A percentile compares a stretch with the other conserved stretches of the same genome.
phyloP scores from a whole-genome alignment of 192 early-diverging fungal species.

The Dissophora ornata region DNA sequence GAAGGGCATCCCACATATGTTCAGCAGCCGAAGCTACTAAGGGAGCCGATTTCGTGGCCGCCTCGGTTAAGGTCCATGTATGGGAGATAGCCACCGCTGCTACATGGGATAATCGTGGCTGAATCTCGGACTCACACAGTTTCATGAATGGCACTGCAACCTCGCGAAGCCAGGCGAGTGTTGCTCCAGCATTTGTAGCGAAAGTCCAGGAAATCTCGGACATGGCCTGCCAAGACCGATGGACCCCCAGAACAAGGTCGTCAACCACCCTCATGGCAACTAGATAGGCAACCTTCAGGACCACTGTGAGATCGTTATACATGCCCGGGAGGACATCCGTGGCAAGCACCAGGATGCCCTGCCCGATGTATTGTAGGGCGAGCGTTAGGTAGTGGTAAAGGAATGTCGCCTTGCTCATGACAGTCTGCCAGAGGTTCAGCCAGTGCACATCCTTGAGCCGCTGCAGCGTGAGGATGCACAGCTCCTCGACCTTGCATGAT shows the following conservation, averaged over 20 bases:
- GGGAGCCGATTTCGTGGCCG: not conserved
- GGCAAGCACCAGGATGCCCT: conserved; percentile 19
- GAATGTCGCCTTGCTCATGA: conserved; percentile 1
- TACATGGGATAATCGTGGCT: not conserved
- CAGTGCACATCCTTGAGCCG: conserved; percentile 21
- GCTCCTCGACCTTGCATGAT: conserved; percentile 20
- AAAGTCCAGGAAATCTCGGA: conserved; percentile 33
- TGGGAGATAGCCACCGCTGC: not conserved
- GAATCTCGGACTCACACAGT: conserved; percentile 22
- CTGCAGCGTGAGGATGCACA: too few relatives aligned
- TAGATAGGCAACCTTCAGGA: conserved; percentile 27
- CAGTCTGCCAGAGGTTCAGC: conserved; percentile 26
- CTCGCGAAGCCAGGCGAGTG: conserved; percentile 9
- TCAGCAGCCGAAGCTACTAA: not conserved
- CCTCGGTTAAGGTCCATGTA: not conserved
- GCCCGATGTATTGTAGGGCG: not conserved
- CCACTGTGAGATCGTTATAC: conserved; percentile 33
- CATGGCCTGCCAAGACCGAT: conserved; percentile 23
- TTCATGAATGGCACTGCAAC: conserved; percentile 4
- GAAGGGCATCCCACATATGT: conserved; percentile 27
- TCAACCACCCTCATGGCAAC: conserved; percentile 29
- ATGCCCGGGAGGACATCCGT: conserved; percentile 40
- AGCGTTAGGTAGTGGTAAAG: conserved; percentile 15
- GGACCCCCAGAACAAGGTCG: conserved; percentile 17
- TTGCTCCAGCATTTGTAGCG: not conserved